Evolutionary conservation across 2,329 filamentous ascomycete genomes (phyloP), one percentile per base, ranked within the genome.

Genomic region (Ramularia collo-cygni): DNA sequence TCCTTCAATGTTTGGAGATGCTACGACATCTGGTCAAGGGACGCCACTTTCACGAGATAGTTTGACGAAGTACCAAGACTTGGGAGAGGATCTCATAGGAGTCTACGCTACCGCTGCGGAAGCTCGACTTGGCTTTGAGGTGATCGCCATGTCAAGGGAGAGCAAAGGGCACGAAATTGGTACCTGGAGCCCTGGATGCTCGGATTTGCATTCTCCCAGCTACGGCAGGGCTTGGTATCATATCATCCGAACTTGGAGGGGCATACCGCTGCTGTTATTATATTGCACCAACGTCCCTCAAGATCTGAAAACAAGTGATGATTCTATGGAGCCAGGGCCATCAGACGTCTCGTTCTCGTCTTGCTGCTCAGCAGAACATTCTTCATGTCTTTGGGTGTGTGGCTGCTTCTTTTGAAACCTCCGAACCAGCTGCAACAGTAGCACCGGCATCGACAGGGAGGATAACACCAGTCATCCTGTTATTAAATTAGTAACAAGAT

Each of bases 381-480:
- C n/a, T n/a, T 18, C 16, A n/a, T 10, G 34, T 10, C 26, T 36
- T 26, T 5, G 34, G 34, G 13, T 36, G 19, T 10, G 15, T 42
- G 18, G 39, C 44, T 24, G 44, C 41, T 26, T 47, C 44, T 21
- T 41, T 43, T 6, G 65, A 64, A 40, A 69, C 53, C 32, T 65
- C 65, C 19, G 63, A 65, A 7, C 62, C 58, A n/a, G 63, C 58
- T 3, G 65, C 66, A 16, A 63, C 64, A 2, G 68, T 71, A 6
- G 63, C 62, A 8, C 69, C 68, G 30, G 67, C 69, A 53, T 72
- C 70, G 4, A 72, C 67, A 3, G 69, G 65, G 26, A 72, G 48
- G 17, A 71, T 63, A 0, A 67, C 58, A 2, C 69, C 70, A 1
- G 71, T 57, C 31, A 51, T 45, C 48, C 47, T 45, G 28, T 4